Evolutionary conservation across 345 rosid genomes (phyloP), one percentile per base, ranked within the genome.

Genomic region (Syzygium aqueum): DNA sequence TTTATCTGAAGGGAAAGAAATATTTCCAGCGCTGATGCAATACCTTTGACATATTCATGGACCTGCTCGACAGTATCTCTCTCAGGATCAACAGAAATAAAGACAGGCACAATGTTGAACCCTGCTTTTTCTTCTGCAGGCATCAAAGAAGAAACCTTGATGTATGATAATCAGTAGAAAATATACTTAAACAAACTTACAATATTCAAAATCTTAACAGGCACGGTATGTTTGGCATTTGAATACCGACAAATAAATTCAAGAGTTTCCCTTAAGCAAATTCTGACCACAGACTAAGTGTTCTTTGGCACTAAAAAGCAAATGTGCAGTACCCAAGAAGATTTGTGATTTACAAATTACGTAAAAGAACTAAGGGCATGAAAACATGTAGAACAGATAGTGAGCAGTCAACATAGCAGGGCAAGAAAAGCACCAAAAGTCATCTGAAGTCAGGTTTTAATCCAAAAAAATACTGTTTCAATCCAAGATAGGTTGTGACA

Each of bases 81-180:
- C 94, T 95, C 99, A 51, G 99, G 99, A 90, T 98, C 99, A 85
- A 98, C 97, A 88, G 97, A 94, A 88, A 98, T 95, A 90, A 96
- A 98, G 57, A 96, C 91, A 77, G 98, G 98, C 49, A 94, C 93
- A 84, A 98, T 90, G 77, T 95, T 98, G 56, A 94, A 84, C 84
- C 98, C 97, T 0, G 92, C 91, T 49, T 95, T 96, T 83, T 93
- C 97, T 93, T 96, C 99, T 96, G 86, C 65, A 86, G 83, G 88
- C 78, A 89, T 82, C 86, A 59, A 63, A 87, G 56, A 52, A 86
- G 51, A 25, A 78, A 51, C 46, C 14, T 43, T 63, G 37, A 84
- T 84, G 37, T 37, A n/a, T 61, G 46, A 19, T 5, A 13, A 30
- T 17, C 30, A 40, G 23, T 27, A 51, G 28, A 87, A 27, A 53